These are phyloP conservation scores for Serendipita vermifera DNA, from an alignment of 768 basidiomycete species.

Conservation along the genomic window DNA sequence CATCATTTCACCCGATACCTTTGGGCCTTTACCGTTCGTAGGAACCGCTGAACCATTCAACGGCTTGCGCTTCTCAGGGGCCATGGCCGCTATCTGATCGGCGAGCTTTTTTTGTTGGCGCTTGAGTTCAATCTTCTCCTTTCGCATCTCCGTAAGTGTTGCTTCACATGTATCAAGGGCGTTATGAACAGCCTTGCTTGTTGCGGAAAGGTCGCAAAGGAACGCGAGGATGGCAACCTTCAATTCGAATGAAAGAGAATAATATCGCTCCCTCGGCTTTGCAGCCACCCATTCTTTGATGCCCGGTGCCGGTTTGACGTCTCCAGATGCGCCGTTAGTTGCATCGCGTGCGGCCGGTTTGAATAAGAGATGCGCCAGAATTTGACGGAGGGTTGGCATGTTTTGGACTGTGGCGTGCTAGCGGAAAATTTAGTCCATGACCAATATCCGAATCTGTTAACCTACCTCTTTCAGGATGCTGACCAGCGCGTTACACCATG, in stretches of 20 bases:
- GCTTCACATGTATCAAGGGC: slow-evolving; percentile 88
- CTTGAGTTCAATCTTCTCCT: slow-evolving; percentile 93
- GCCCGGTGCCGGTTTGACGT: not conserved
- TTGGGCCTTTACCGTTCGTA: slow-evolving; percentile 10
- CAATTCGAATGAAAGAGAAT: slow-evolving; percentile 56
- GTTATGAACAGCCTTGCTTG: slow-evolving; percentile 74
- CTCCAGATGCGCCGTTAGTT: no score
- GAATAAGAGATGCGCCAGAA: slow-evolving; percentile 63
- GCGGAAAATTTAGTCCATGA: not conserved
- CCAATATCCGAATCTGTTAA: no score
- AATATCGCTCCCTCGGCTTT: slow-evolving; percentile 56
- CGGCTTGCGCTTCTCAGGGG: slow-evolving; percentile 1
- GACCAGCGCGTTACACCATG: slow-evolving; percentile 86
- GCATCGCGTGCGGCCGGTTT: slow-evolving; percentile 34
- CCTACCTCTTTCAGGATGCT: slow-evolving; percentile 83
- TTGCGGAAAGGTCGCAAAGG: slow-evolving; percentile 79
- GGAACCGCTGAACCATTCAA: slow-evolving; percentile 11
- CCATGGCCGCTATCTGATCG: slow-evolving; percentile 11
- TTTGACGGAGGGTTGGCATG: slow-evolving; percentile 58
- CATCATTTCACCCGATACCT: slow-evolving; percentile 3
- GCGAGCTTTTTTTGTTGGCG: slow-evolving; percentile 57
- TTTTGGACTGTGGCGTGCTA: slow-evolving; percentile 63
- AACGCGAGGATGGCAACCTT: slow-evolving; percentile 79
- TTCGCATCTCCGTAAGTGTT: slow-evolving; percentile 79
- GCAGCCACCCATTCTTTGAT: slow-evolving; percentile 1